phyloP scores from a whole-genome alignment of 257 asterid genomes.

The Solanum bulbocastanum region DNA sequence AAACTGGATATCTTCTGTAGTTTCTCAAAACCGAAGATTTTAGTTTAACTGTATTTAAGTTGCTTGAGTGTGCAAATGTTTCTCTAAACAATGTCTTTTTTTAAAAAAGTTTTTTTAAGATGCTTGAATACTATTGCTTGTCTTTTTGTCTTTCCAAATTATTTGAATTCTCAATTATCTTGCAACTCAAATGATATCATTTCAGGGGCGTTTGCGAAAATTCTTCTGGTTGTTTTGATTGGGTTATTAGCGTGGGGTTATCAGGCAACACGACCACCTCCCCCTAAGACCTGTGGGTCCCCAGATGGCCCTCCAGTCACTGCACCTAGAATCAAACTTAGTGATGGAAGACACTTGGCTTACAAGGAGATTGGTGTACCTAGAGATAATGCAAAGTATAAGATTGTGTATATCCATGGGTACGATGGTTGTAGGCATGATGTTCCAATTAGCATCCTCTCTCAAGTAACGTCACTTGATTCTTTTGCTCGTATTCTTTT shows the following conservation, averaged over 20 bases:
- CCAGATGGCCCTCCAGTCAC: conserved; percentile 58
- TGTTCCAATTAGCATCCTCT: conserved; percentile 23
- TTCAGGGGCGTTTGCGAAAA: conserved; percentile 58
- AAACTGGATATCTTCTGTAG: background rate
- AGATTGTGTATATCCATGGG: conserved; percentile 60
- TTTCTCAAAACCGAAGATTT: background rate
- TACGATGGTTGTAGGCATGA: conserved; percentile 45
- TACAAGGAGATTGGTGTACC: conserved; percentile 67
- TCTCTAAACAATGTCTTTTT: background rate
- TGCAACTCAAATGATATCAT: conserved; percentile 1
- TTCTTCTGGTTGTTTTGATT: conserved; percentile 42
- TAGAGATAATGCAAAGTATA: conserved; percentile 54
- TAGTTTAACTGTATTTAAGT: background rate
- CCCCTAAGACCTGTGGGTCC: conserved; percentile 59
- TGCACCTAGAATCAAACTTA: conserved; percentile 66
- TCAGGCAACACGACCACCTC: conserved; percentile 64
- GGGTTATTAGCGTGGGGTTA: conserved; percentile 75
- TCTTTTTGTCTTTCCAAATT: background rate
- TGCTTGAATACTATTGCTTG: background rate
- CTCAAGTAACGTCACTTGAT: conserved; percentile 33
- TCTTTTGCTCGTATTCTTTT: background rate
- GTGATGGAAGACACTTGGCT: conserved; percentile 78
- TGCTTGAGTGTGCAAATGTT: background rate
- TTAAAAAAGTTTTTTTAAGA: background rate
- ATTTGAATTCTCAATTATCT: background rate